Evolutionary conservation across 495 filamentous ascomycete genomes (phyloP), one percentile per base, ranked within the genome.

Genomic region (Podospora australis): DNA sequence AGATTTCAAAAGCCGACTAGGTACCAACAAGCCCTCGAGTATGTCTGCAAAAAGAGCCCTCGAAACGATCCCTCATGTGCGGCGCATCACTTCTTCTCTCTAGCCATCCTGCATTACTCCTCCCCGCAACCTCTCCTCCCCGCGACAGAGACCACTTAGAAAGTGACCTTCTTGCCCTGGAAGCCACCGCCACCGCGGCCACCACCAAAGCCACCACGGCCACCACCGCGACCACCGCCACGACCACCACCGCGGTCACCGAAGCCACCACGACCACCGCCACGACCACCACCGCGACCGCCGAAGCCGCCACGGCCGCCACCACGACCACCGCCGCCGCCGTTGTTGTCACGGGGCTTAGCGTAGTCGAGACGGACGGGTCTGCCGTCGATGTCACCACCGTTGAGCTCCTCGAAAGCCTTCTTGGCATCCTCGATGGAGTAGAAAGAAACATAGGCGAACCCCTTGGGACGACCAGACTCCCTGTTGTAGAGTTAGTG

Each of bases 131-230:
- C 10, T 41, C 9, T 21, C 39, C 53, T 22, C 14, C 41, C 19
- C 4, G 19, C 39, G 16, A 13, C 19, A 23, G 9, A n/a, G n/a
- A n/a, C n/a, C n/a, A n/a, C n/a, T n/a, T 85, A 87, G 66, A 98
- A 96, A 55, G 84, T 92, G 67, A 80, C 82, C 81, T 94, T 95
- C 77, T 83, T 84, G 60, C 92, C 92, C 72, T 87, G 77, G 78
- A 90, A 96, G 41, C 77, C 71, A 29, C 72, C 55, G 42, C 78
- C 72, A 43, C 79, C 72, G 42, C 67, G 59, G 43, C 65, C 63
- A 46, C 69, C 68, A 25, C 70, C 61, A 49, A 71, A 67, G 23
- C 72, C 57, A 34, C 72, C 65, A 42, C 55, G 48, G 19, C 70
- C 57, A 45, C 68, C 56, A 48, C 72, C 62, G 46, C 64, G 55